Conservation (phyloP, 768 basidiomycete species). For the Heimioporus sp. region DNA sequence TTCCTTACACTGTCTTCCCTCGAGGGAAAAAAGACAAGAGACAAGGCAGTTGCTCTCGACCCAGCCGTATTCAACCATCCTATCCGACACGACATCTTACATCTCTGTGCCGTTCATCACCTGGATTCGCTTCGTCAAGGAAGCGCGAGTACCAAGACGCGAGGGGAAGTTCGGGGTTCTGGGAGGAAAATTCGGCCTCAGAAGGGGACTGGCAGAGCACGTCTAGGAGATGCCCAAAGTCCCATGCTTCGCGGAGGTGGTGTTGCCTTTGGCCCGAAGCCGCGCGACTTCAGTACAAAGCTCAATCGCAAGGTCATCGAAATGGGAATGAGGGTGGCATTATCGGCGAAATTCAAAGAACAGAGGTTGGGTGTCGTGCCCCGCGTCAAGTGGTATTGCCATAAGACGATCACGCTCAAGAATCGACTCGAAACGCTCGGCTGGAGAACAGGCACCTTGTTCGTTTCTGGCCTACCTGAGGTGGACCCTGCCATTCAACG, state of each 20-base stretch:
- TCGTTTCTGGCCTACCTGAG: conserved; percentile 63
- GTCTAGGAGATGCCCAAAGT: conserved; percentile 84
- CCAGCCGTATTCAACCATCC: conserved; percentile 87
- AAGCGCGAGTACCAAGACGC: conserved; percentile 87
- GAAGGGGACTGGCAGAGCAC: conserved; percentile 88
- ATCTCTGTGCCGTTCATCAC: conserved; percentile 87
- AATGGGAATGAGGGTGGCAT: conserved; percentile 89
- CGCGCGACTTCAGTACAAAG: conserved; percentile 88
- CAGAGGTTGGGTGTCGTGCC: conserved; percentile 73
- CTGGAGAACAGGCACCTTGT: conserved; percentile 66
- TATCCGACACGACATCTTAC: conserved; percentile 88
- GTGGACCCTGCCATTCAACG: conserved; percentile 56
- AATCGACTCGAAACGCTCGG: conserved; percentile 62
- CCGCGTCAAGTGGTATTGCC: conserved; percentile 65
- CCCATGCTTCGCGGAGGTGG: conserved; percentile 92
- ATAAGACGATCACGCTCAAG: conserved; percentile 67
- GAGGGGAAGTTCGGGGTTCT: conserved; percentile 86
- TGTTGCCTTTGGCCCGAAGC: conserved; percentile 87
- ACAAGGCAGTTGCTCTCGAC: conserved; percentile 61
- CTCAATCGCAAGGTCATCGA: conserved; percentile 90
- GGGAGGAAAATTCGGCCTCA: conserved; percentile 87
- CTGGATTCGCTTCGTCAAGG: conserved; percentile 90
- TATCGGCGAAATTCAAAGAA: conserved; percentile 81
- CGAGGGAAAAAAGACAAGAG: conserved; percentile 39
- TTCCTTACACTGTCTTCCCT: conserved; percentile 63